Conservation (phyloP, 371 early-diverging fungal genomes). For the Basidiobolus meristosporus region DNA sequence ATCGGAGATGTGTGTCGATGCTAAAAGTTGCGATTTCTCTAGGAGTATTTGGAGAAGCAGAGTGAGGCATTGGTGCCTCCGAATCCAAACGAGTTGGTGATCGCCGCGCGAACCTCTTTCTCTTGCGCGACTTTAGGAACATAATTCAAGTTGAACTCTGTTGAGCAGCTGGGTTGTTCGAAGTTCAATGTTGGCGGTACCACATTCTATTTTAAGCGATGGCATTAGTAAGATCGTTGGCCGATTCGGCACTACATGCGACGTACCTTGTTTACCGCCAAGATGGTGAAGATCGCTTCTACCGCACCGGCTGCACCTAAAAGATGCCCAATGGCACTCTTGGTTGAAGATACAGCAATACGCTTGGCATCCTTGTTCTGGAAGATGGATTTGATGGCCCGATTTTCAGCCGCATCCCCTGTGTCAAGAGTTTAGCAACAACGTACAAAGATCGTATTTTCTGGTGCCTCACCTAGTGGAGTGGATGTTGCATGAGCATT, state of each 20-base stretch:
- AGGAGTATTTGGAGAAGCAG: slow-evolving; percentile 1
- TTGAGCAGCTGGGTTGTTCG: slow-evolving; percentile 20
- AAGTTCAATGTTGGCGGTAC: slow-evolving; percentile 79
- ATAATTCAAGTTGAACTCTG: slow-evolving; percentile 58
- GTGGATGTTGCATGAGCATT: slow-evolving; percentile 97
- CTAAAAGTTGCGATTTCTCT: no score
- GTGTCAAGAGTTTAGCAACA: slow-evolving; percentile 3
- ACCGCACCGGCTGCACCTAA: slow-evolving; percentile 91
- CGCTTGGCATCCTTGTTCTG: not conserved
- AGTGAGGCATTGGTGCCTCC: slow-evolving; percentile 78
- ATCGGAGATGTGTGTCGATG: no score
- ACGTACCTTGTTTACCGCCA: slow-evolving; percentile 47
- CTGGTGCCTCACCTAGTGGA: slow-evolving; percentile 23
- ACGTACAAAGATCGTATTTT: not conserved
- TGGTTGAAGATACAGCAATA: slow-evolving; percentile 70
- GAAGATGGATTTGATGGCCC: slow-evolving; percentile 37
- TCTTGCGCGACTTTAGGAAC: slow-evolving; percentile 44
- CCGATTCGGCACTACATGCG: slow-evolving; percentile 1
- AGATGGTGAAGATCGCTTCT: slow-evolving; percentile 75
- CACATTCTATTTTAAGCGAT: slow-evolving; percentile 17
- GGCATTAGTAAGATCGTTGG: no score
- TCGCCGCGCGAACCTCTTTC: slow-evolving; percentile 30
- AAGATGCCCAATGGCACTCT: slow-evolving; percentile 82
- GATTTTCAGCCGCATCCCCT: slow-evolving; percentile 59
- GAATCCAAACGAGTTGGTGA: slow-evolving; percentile 93